phyloP scores from a whole-genome alignment of 1,139 yeast species.

The Saccharomycopsis crataegensis region DNA sequence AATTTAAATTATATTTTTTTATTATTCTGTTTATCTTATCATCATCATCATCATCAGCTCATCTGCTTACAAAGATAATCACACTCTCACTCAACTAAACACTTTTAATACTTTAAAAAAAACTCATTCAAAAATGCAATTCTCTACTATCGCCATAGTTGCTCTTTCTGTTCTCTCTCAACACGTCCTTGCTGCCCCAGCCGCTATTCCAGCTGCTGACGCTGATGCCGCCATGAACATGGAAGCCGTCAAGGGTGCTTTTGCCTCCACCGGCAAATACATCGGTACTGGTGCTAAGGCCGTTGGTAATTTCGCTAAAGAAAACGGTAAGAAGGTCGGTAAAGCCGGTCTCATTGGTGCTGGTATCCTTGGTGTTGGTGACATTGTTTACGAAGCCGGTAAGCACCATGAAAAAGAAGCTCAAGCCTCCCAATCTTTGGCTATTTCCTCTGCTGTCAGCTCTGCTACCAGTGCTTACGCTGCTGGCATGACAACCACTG shows the following conservation, averaged over 20 bases:
- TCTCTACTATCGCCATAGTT: no score
- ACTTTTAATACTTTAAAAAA: no score
- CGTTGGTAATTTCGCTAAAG: neutral
- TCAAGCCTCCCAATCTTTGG: neutral
- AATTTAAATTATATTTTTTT: no score
- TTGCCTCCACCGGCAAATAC: neutral
- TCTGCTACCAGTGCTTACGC: conserved; percentile 3
- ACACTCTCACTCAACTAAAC: no score
- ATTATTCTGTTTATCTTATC: no score
- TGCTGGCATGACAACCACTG: neutral
- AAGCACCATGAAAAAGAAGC: neutral
- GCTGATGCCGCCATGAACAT: neutral
- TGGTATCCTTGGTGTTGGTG: conserved; percentile 3
- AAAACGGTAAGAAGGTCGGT: neutral
- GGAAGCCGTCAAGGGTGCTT: neutral
- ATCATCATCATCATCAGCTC: no score
- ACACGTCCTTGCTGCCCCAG: neutral
- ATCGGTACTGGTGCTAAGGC: neutral
- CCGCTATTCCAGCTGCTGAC: neutral
- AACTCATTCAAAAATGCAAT: no score
- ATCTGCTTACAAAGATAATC: no score
- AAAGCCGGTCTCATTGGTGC: conserved; percentile 3
- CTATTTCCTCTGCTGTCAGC: neutral
- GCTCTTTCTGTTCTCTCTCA: neutral
- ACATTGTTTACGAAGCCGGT: neutral